A percentile compares a stretch with the other conserved stretches of the same genome.
phyloP scores from a whole-genome alignment of 2,329 filamentous ascomycete species.

The Sporothrix variecibatus region DNA sequence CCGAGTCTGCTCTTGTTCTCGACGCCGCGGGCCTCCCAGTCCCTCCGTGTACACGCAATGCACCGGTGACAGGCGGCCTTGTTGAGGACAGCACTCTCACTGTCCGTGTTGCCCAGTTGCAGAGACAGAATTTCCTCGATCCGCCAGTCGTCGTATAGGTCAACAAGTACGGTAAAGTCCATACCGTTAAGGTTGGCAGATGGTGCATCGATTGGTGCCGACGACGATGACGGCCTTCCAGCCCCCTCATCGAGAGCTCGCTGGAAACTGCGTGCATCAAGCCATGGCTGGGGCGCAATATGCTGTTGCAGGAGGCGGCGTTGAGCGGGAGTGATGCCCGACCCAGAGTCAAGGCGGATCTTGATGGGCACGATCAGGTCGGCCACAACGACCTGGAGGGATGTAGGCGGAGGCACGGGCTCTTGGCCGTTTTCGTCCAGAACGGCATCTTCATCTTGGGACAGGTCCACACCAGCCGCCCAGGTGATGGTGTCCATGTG shows the following conservation, averaged over 20 bases:
- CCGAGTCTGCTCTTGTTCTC: neutral
- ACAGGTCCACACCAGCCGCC: conserved; percentile 25
- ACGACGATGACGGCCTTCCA: neutral
- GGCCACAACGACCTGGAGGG: conserved; percentile 27
- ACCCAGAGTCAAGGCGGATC: neutral
- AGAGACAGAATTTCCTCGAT: conserved; percentile 31
- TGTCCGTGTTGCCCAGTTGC: neutral
- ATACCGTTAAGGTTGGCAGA: conserved; percentile 22
- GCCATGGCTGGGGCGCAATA: conserved; percentile 4
- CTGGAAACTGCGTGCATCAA: neutral
- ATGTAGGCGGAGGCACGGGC: neutral
- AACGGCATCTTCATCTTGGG: neutral
- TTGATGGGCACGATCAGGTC: conserved; percentile 27
- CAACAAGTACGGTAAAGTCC: conserved; percentile 29
- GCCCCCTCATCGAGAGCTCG: neutral
- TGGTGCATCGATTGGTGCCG: neutral
- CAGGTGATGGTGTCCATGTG: conserved; percentile 29
- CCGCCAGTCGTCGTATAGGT: conserved; percentile 31
- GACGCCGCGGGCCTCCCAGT: conserved; percentile 25
- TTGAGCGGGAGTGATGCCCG: conserved; percentile 12
- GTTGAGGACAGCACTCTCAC: conserved; percentile 17
- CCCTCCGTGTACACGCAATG: conserved; percentile 25
- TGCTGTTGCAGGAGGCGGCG: neutral
- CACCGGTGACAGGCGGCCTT: conserved; percentile 30
- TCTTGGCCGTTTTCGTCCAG: neutral